Percentiles rank a stretch among this genome's conserved stretches.
Conservation (phyloP, 805 yeast species). For the Teunomyces kruisii region DNA sequence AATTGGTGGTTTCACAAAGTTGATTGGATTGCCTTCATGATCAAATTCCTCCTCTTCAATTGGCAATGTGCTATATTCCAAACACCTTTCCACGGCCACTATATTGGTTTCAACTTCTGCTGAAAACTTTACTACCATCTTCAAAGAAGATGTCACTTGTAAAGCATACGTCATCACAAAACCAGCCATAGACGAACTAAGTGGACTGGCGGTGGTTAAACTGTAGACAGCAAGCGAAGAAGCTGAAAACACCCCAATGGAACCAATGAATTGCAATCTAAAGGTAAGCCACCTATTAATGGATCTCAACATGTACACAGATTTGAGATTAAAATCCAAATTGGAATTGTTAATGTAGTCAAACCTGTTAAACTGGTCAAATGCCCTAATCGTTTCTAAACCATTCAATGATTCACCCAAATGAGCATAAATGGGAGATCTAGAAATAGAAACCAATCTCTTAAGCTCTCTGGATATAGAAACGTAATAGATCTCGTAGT, state of each 20-base stretch:
- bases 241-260: constrained; percentile 20
- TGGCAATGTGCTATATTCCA: constrained; percentile 53
- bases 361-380: constrained; percentile 22
- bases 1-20: constrained; percentile 64
- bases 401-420: constrained; percentile 30
- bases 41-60: constrained; percentile 34
- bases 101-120: constrained; percentile 66
- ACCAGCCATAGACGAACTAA: constrained; percentile 63
- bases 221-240: constrained; percentile 45
- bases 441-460: constrained; percentile 23
- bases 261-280: constrained; percentile 24
- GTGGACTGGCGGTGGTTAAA: constrained; percentile 38
- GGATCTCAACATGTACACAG: constrained; percentile 19
- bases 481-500: constrained; percentile 23
- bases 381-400: constrained; percentile 27
- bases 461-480: constrained; percentile 28
- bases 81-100: constrained; percentile 67
- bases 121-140: constrained; percentile 56
- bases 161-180: constrained; percentile 64
- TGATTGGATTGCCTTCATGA: constrained; percentile 60
- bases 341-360: constrained; percentile 20
- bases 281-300: constrained; percentile 27
- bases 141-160: constrained; percentile 53
- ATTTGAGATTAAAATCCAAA: constrained; percentile 19
- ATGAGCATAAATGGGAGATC: constrained; percentile 29